Evolutionary conservation across 306 rosid species (phyloP).

Genomic region (Prunus mume): DNA sequence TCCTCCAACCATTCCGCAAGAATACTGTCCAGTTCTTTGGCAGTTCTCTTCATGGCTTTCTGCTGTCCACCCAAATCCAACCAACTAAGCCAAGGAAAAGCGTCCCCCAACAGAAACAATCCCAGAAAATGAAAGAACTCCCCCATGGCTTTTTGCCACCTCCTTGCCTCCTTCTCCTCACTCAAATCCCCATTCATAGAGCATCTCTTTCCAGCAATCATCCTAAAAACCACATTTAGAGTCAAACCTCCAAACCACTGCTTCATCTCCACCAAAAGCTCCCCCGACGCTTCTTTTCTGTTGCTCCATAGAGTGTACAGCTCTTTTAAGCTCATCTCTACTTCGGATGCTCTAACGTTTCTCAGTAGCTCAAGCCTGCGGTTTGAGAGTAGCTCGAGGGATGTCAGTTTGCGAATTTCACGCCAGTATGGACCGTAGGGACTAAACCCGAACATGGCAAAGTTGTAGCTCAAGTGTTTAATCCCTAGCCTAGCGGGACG

Average conservation of each 20-base stretch:
- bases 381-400: slow-evolving; percentile 37
- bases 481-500: slow-evolving; percentile 12
- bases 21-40: slow-evolving; percentile 22
- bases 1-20: slow-evolving; percentile 10
- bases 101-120: slow-evolving; percentile 25
- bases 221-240: too few relatives aligned
- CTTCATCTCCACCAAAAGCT: slow-evolving; percentile 31
- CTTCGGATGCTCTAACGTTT: slow-evolving; percentile 22
- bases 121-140: slow-evolving; percentile 23
- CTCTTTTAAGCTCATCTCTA: too few relatives aligned
- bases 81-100: too few relatives aligned
- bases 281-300: not conserved
- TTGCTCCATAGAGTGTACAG: not conserved
- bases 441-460: too few relatives aligned
- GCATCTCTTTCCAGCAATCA: too few relatives aligned
- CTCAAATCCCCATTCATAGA: too few relatives aligned
- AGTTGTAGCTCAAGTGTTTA: slow-evolving; percentile 19
- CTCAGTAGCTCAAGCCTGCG: slow-evolving; percentile 29
- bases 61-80: slow-evolving; percentile 13
- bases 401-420: slow-evolving; percentile 33
- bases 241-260: slow-evolving; percentile 25
- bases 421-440: not conserved
- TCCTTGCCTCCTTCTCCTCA: not conserved
- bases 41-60: slow-evolving; percentile 37
- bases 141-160: slow-evolving; percentile 12